Evolutionary conservation across 2,329 filamentous ascomycete genomes (phyloP).

Genomic region (Boeremia exigua): DNA sequence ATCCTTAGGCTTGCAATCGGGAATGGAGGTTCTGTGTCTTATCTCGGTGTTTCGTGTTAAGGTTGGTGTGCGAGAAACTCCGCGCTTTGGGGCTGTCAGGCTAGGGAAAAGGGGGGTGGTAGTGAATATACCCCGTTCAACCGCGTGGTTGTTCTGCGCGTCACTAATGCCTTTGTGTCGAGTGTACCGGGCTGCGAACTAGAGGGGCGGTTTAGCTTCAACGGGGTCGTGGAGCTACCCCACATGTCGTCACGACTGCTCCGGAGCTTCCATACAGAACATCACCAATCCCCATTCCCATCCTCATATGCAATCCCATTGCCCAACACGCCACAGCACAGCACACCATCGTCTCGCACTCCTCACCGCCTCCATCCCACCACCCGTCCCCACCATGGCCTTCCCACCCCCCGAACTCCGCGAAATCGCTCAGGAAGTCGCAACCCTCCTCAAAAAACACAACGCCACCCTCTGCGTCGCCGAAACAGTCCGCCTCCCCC

Average conservation of each 20-base stretch:
- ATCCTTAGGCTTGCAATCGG: conserved; percentile 6
- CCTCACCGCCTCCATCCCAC: background rate
- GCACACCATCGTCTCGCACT: background rate
- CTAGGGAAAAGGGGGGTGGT: background rate
- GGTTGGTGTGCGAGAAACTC: too few species aligned
- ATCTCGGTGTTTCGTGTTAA: background rate
- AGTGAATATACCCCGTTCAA: conserved; percentile 1
- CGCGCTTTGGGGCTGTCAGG: background rate
- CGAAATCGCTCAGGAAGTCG: conserved; percentile 57
- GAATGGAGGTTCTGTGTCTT: conserved; percentile 4
- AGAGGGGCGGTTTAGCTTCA: background rate
- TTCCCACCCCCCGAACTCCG: conserved; percentile 54
- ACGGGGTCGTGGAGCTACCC: conserved; percentile 15
- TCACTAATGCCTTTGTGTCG: background rate
- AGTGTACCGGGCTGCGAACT: background rate
- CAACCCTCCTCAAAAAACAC: conserved; percentile 59
- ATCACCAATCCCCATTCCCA: background rate
- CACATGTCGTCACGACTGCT: conserved; percentile 24
- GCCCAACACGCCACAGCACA: background rate
- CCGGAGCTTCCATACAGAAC: conserved; percentile 22
- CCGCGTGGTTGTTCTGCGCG: background rate
- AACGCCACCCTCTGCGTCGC: conserved; percentile 66
- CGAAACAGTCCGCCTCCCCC: conserved; percentile 58
- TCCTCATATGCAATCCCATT: background rate
- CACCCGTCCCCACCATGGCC: conserved; percentile 23